Percentiles rank a stretch among this genome's conserved stretches.
Evolutionary conservation across 345 rosid species (phyloP).

Genomic region (Eucalyptus sp.): DNA sequence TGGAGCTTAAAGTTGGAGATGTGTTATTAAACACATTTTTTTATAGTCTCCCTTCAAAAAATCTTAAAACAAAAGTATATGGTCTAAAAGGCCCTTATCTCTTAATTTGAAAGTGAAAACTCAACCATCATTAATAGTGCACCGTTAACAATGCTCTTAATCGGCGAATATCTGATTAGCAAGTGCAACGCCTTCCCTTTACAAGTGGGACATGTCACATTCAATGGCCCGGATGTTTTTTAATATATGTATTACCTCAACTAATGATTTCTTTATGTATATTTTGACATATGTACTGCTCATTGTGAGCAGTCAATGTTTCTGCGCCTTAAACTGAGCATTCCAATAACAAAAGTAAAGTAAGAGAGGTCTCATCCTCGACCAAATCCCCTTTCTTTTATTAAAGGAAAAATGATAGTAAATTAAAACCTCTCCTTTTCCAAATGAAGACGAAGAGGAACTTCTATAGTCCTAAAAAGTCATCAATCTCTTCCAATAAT

Average conservation of each 20-base stretch:
- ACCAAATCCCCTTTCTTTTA: neutral
- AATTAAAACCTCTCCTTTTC: neutral
- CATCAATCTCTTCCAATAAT: neutral
- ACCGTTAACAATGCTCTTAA: neutral
- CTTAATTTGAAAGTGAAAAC: no score
- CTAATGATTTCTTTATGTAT: neutral
- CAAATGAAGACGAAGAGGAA: neutral
- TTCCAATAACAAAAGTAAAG: neutral
- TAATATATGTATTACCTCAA: neutral
- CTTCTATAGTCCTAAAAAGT: neutral
- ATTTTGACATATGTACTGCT: neutral
- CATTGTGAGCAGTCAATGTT: neutral
- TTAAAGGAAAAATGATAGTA: neutral
- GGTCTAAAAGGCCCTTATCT: no score
- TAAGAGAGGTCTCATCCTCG: neutral
- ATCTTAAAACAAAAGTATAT: no score
- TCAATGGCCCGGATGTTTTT: neutral
- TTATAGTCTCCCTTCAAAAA: no score
- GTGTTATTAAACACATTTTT: no score
- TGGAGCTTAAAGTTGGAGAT: no score
- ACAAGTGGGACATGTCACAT: neutral
- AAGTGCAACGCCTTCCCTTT: neutral
- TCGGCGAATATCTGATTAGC: neutral
- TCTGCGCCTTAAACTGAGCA: neutral
- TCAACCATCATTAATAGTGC: fast-evolving